Base-by-base conservation (phyloP, 2,329 filamentous ascomycete species). In the Aspergillus sp. region DNA sequence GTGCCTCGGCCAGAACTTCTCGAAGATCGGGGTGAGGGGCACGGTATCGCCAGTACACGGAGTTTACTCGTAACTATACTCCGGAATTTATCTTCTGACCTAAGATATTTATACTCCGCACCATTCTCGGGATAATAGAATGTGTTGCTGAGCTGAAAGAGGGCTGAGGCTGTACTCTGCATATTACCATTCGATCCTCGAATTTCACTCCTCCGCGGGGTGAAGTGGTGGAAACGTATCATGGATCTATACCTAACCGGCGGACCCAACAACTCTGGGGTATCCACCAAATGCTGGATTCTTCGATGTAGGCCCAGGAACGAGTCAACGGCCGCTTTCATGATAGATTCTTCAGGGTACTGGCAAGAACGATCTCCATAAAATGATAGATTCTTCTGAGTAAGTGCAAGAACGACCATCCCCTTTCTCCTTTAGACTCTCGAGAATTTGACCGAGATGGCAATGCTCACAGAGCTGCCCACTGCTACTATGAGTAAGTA, bases 221-320 rank as follows among this genome's bases (percentile, higher is more conserved):
- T 40, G 50, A 19, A 14, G 12, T 27, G 12, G 33, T 31, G 52
- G 27, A 43, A 21, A 33, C 12, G 49, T 21, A 25, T 14, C 41
- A 19, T 19, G 17, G 21, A 23, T 15, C 45, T 27, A 25, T 46
- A 27, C 46, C 41, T 33, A 40, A 54, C 40, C 52, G 12, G 52
- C 41, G 33, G 52, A 31, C 35, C 43, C 44, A 45, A 43, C 49
- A 47, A 37, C 46, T 44, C 25, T 35, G 51, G 35, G 33, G 43
- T 54, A n/a, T 40, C 52, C 52, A 54, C 52, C 39, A 46, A 41
- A 58, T 58, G 56, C 52, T 58, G 46, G 46, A 58, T 55, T 58
- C 51, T 58, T 54, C 56, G 51, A 51, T 37, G 56, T 58, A 58
- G 39, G 56, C 31, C 46, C 51, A 51, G 47, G 56, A 55, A 49